Evolutionary conservation across 495 filamentous ascomycete genomes (phyloP).

Genomic region (Penicillium maclennaniae): DNA sequence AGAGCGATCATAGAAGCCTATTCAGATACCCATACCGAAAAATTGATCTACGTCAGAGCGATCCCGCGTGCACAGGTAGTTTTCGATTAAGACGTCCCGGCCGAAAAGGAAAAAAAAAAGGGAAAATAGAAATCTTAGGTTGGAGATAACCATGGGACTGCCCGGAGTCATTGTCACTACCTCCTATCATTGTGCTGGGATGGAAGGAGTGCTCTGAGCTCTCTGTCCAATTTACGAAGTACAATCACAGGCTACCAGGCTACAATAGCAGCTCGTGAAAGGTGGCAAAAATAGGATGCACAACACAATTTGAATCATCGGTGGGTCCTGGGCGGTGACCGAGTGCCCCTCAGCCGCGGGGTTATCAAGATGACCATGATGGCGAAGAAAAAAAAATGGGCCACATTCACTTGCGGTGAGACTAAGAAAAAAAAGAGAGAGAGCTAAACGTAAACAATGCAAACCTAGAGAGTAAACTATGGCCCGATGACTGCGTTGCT

Average conservation of each 20-base stretch:
- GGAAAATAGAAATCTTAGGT: conserved; percentile 12
- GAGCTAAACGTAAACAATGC: conserved; percentile 13
- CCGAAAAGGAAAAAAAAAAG: conserved; percentile 3
- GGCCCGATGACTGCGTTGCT: conserved; percentile 41
- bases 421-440: conserved; percentile 15
- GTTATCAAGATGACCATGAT: neutral
- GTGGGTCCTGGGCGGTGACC: conserved; percentile 22
- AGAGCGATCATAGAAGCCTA: neutral
- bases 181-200: neutral
- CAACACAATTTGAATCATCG: conserved; percentile 15
- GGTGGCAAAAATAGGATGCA: conserved; percentile 15
- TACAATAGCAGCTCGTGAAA: neutral
- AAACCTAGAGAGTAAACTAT: conserved; percentile 2
- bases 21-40: conserved; percentile 22
- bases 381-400: neutral
- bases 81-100: neutral
- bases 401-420: neutral
- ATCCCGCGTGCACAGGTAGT: conserved; percentile 8
- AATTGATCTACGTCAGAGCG: conserved; percentile 21
- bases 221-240: neutral
- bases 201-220: neutral
- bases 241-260: neutral
- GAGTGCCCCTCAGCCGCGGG: conserved; percentile 18
- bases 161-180: neutral
- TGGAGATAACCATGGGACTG: conserved; percentile 19